Conservation (phyloP, 2,329 filamentous ascomycete genomes). For the Metarhizium sp. region DNA sequence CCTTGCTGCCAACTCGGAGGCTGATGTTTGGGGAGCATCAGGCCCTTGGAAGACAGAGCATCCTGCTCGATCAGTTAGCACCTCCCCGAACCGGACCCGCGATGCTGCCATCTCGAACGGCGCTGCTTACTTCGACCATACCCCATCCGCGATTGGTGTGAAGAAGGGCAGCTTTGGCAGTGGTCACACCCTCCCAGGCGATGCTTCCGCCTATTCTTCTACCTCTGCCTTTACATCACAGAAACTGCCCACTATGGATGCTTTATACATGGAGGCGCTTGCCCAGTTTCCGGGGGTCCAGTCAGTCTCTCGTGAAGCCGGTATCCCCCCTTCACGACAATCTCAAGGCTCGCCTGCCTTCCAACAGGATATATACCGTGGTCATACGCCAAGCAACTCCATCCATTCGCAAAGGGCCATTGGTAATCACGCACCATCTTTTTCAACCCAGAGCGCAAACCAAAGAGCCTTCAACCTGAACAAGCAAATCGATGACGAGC, state of each 20-base stretch:
- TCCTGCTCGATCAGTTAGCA: conserved; percentile 34
- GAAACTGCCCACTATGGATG: conserved; percentile 26
- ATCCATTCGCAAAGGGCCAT: conserved; percentile 37
- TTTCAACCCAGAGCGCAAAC: conserved; percentile 33
- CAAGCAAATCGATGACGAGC: conserved; percentile 28
- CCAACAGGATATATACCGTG: conserved; percentile 20
- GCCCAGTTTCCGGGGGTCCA: conserved; percentile 19
- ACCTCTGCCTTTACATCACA: conserved; percentile 15
- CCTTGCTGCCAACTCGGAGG: conserved; percentile 58
- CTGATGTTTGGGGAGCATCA: conserved; percentile 48
- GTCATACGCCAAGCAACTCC: conserved; percentile 34
- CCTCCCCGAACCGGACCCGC: conserved; percentile 49
- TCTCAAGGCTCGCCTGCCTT: conserved; percentile 34
- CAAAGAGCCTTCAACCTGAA: conserved; percentile 26
- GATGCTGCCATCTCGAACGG: conserved; percentile 34
- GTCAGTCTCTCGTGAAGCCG: conserved; percentile 36
- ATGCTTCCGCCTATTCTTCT: conserved; percentile 14
- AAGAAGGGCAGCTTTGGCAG: conserved; percentile 20
- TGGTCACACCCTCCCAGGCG: conserved; percentile 13
- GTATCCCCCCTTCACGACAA: conserved; percentile 47
- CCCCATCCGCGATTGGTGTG: conserved; percentile 35
- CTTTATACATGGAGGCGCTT: conserved; percentile 31
- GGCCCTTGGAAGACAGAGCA: conserved; percentile 51
- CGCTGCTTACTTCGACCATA: conserved; percentile 34
- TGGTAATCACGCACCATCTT: conserved; percentile 35